Base-by-base conservation (phyloP, 768 basidiomycete genomes). In the Rickenella mellea region DNA sequence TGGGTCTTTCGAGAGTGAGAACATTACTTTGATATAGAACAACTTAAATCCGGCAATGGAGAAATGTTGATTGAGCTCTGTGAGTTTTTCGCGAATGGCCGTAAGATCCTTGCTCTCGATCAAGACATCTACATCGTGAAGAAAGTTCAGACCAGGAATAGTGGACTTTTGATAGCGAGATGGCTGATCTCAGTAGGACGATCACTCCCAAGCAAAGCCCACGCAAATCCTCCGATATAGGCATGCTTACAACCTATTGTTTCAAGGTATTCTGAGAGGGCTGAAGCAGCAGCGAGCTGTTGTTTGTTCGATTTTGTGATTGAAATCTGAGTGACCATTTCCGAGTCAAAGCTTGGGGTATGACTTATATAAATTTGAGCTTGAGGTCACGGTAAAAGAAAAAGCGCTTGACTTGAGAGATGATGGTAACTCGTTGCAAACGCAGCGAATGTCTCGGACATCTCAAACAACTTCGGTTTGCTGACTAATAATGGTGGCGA, bases 171-270 rank as follows among this genome's bases (percentile, higher is more conserved):
- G n/a, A n/a, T n/a, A 31, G 11, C 12, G 14, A 36, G 24, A 39
- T 33, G 25, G 54, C 58, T 54, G 43, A 61, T 61, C 52, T 57
- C 43, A 19, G 59, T 60, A 7, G 51, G 49, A 24, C 56, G 47
- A 3, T 12, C 24, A 40, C 52, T 57, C 27, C 58, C 58, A 19
- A 60, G 54, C n/a, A 58, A 40, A 29, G 53, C 45, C 54, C 57
- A 59, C 5, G 59, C 57, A 47, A 59, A 59, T 20, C 58, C 59
- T 27, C 58, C 59, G 17, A 61, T 54, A 46, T 45, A 61, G 10
- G 56, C 58, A 47, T 59, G 55, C 8, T 47, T 41, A 48, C 46
- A 57, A 11, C 42, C 42, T 6, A 57, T 42, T 21, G 44, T 31
- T 2, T 39, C 25, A 20, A 60, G 54, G 6, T 29, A 38, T 5